A percentile compares a stretch with the other conserved stretches of the same genome.
Conservation (phyloP, 768 basidiomycete species). For the Leucocoprinus sp. region DNA sequence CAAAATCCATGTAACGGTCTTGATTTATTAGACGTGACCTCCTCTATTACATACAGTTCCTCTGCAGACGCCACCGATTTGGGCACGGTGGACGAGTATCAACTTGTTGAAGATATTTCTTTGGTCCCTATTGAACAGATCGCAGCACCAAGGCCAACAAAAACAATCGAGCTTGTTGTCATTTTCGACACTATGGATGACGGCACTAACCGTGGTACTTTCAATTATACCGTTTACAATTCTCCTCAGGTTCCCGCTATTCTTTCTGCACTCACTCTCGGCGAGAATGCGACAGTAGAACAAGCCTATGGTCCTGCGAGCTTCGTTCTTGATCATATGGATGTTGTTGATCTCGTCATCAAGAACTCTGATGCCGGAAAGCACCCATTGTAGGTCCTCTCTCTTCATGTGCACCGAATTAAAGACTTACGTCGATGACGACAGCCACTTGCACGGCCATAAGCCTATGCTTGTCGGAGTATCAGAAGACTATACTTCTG, state of each 20-base stretch:
- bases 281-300: slow-evolving; percentile 55
- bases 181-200: slow-evolving; percentile 80
- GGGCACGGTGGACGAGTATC: slow-evolving; percentile 48
- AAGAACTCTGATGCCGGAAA: slow-evolving; percentile 66
- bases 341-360: slow-evolving; percentile 71
- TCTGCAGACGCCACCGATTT: slow-evolving; percentile 43
- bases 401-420: not conserved
- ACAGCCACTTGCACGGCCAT: slow-evolving; percentile 88
- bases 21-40: slow-evolving; percentile 61
- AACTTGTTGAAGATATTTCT: slow-evolving; percentile 54
- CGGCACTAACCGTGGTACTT: slow-evolving; percentile 78
- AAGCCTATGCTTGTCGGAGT: slow-evolving; percentile 76
- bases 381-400: slow-evolving; percentile 69
- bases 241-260: slow-evolving; percentile 65
- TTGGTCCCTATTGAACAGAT: slow-evolving; percentile 55
- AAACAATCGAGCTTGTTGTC: slow-evolving; percentile 62
- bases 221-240: slow-evolving; percentile 66
- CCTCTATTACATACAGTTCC: slow-evolving; percentile 69
- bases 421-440: not conserved
- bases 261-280: slow-evolving; percentile 71
- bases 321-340: slow-evolving; percentile 66
- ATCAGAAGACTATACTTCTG: slow-evolving; percentile 58
- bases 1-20: not conserved
- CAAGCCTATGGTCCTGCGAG: slow-evolving; percentile 74
- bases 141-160: slow-evolving; percentile 42